Evolutionary conservation across 2,329 filamentous ascomycete species (phyloP).

Genomic region (Claviceps humidiphila): DNA sequence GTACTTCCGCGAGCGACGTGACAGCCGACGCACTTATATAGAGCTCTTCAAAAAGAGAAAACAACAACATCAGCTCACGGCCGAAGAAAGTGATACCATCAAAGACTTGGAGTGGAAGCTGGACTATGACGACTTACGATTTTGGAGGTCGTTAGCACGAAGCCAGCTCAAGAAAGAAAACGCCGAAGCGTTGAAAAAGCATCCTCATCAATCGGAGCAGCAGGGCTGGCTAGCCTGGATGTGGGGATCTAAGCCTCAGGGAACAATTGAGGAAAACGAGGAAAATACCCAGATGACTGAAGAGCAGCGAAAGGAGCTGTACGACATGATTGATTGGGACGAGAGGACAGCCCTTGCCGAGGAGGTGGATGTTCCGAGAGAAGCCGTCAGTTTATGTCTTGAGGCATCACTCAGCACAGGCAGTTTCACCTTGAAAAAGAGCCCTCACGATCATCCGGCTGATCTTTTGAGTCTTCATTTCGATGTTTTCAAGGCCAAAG

Average conservation of each 20-base stretch:
- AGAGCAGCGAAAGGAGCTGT: conserved; percentile 89
- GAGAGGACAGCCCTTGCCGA: conserved; percentile 86
- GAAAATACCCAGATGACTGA: conserved; percentile 86
- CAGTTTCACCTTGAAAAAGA: conserved; percentile 85
- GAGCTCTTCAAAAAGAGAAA: conserved; percentile 92
- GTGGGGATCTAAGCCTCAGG: conserved; percentile 67
- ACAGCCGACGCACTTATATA: conserved; percentile 81
- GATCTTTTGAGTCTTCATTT: conserved; percentile 89
- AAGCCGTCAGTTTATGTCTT: conserved; percentile 84
- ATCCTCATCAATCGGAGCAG: conserved; percentile 42
- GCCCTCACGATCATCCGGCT: conserved; percentile 42
- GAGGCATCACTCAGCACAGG: conserved; percentile 90
- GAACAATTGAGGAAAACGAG: conserved; percentile 41
- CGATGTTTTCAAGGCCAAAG: conserved; percentile 84
- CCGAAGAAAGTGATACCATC: conserved; percentile 59
- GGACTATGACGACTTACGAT: conserved; percentile 86
- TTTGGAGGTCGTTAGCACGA: conserved; percentile 88
- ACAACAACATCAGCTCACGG: conserved; percentile 54
- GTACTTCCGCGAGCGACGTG: conserved; percentile 83
- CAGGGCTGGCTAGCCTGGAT: conserved; percentile 88
- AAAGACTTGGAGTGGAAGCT: conserved; percentile 74
- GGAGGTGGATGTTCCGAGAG: conserved; percentile 75
- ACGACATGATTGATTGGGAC: conserved; percentile 96
- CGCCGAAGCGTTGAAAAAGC: conserved; percentile 66
- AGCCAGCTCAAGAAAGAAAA: conserved; percentile 95